Conservation (phyloP, 2,329 filamentous ascomycete species). For the Microcyclospora pomicola region DNA sequence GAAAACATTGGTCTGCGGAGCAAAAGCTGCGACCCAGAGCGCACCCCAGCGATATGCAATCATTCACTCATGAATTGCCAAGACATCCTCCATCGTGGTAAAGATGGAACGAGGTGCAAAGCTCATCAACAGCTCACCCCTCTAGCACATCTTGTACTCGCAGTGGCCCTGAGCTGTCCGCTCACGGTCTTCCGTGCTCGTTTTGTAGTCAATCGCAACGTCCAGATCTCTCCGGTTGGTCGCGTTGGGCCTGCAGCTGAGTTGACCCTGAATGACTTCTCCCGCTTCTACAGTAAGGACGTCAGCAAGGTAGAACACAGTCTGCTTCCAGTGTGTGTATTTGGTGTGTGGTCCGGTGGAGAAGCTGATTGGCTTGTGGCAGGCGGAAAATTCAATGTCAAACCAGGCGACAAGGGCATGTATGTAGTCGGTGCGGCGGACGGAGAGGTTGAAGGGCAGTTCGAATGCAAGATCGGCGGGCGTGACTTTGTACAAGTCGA, state of each 20-base stretch:
- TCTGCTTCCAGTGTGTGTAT: constrained; percentile 99
- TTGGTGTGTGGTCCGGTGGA: constrained; percentile 95
- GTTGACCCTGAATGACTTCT: constrained; percentile 59
- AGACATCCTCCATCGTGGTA: background rate
- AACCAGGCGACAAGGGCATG: constrained; percentile 98
- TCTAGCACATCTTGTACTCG: constrained; percentile 57
- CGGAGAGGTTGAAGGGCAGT: constrained; percentile 59
- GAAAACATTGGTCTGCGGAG: constrained; percentile 20
- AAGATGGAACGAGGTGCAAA: background rate
- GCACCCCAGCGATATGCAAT: constrained; percentile 1
- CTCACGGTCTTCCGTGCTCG: constrained; percentile 60
- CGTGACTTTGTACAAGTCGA: constrained; percentile 92
- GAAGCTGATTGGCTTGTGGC: constrained; percentile 96
- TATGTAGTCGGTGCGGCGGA: constrained; percentile 82
- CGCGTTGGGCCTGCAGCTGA: constrained; percentile 77
- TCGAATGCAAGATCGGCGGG: constrained; percentile 72
- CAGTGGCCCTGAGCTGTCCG: constrained; percentile 56
- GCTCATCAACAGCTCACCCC: background rate
- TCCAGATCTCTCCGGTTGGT: constrained; percentile 94
- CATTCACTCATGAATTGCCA: background rate
- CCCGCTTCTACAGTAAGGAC: constrained; percentile 82
- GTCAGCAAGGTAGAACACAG: constrained; percentile 92
- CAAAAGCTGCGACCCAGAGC: constrained; percentile 23
- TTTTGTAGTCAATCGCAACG: constrained; percentile 70
- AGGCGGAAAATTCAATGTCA: constrained; percentile 95